These are phyloP conservation scores for Rhizopogon vinicolor DNA, from an alignment of 768 basidiomycete genomes.

Conservation along the genomic window DNA sequence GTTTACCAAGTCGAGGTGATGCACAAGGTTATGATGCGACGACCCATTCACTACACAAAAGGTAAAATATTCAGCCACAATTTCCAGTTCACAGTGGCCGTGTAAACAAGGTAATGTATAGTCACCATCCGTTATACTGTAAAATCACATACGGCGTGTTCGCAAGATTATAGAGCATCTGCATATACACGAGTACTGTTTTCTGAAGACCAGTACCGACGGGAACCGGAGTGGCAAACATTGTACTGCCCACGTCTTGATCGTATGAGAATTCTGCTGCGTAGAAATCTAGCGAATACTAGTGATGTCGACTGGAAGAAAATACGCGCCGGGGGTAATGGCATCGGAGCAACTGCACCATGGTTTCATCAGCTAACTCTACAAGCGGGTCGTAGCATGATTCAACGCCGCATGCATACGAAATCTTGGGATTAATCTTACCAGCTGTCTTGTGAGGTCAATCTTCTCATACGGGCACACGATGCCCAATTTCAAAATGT, in stretches of 20 bases:
- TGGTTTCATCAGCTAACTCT: slow-evolving; percentile 18
- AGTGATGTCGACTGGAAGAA: slow-evolving; percentile 3
- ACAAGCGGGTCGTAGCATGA: slow-evolving; percentile 28
- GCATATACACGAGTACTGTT: slow-evolving; percentile 3
- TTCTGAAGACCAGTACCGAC: slow-evolving; percentile 12
- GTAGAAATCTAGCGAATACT: slow-evolving; percentile 5
- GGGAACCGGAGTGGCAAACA: slow-evolving; percentile 18
- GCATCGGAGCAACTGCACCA: slow-evolving; percentile 8
- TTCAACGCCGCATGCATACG: slow-evolving; percentile 31
- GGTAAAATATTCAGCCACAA: no score
- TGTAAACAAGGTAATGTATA: not conserved
- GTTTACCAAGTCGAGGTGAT: no score
- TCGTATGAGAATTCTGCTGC: not conserved
- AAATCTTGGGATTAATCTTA: slow-evolving; percentile 28
- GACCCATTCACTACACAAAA: no score
- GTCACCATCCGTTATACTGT: slow-evolving; percentile 9
- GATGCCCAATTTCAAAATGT: not conserved
- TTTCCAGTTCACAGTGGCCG: no score
- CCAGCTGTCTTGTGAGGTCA: slow-evolving; percentile 25
- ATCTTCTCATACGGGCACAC: not conserved
- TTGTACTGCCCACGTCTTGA: slow-evolving; percentile 1
- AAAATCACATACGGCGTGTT: slow-evolving; percentile 6
- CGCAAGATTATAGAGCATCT: slow-evolving; percentile 2
- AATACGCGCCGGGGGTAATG: slow-evolving; percentile 7
- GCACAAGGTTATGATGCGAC: no score